Evolutionary conservation across 495 filamentous ascomycete genomes (phyloP).

Genomic region (Penicillium ochrochloron): DNA sequence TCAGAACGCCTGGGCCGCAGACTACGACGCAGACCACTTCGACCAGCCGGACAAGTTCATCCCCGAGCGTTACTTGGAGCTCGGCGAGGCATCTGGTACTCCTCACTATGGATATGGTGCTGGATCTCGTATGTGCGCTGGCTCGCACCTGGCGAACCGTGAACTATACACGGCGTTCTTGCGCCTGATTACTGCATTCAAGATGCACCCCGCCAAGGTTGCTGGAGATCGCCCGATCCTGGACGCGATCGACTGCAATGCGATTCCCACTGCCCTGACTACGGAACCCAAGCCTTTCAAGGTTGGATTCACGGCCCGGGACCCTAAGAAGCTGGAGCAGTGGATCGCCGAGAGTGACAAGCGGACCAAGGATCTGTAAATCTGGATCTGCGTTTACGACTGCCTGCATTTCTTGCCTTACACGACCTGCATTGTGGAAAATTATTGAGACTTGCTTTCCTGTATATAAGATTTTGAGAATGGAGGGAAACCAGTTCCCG

Average conservation of each 20-base stretch:
- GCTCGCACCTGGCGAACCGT: constrained; percentile 69
- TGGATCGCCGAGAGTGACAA: constrained; percentile 63
- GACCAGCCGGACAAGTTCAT: constrained; percentile 60
- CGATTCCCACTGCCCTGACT: constrained; percentile 65
- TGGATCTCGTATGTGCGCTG: constrained; percentile 73
- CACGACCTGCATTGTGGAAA: background rate
- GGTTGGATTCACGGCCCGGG: constrained; percentile 54
- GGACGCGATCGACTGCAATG: constrained; percentile 66
- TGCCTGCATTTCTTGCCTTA: background rate
- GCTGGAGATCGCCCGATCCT: constrained; percentile 57
- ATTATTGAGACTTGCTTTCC: background rate
- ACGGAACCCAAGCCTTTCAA: constrained; percentile 75
- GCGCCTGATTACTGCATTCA: constrained; percentile 69
- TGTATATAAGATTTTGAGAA: background rate
- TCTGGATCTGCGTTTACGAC: background rate
- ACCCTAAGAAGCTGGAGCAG: constrained; percentile 45
- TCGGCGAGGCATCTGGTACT: constrained; percentile 60
- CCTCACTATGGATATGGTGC: constrained; percentile 74
- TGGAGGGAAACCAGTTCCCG: background rate
- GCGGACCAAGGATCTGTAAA: constrained; percentile 59
- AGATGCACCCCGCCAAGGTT: constrained; percentile 48
- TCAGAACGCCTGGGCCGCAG: constrained; percentile 69
- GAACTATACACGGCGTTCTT: constrained; percentile 71
- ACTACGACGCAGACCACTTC: constrained; percentile 71
- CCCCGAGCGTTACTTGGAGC: constrained; percentile 68